Evolutionary conservation across 495 filamentous ascomycete species (phyloP), one percentile per base, ranked within the genome.

Genomic region (Penicillium lagena): DNA sequence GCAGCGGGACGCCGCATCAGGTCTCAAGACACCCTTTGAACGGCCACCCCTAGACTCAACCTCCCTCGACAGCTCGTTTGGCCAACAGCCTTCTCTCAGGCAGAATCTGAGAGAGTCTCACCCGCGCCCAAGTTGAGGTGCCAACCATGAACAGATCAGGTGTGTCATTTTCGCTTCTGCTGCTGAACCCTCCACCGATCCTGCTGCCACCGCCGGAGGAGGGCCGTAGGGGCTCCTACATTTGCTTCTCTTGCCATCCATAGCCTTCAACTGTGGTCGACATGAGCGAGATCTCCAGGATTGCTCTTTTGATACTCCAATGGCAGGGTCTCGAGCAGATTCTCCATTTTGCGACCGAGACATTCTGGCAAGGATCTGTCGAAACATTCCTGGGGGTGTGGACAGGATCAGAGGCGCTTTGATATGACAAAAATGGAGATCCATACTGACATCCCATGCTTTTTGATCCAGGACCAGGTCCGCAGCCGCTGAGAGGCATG

Each of bases 401-500:
- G 33, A n/a, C 40, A 29, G 27, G 50, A 52, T 49, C 51, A 59
- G 35, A 52, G 39, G 44, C 43, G 33, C 14, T 29, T 42, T 12
- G 28, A 33, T 42, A 42, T 36, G 39, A 43, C 33, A 40, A 22
- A 31, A 45, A 43, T 29, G 37, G 38, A 39, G 40, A 44, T 51
- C 22, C 43, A 54, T 51, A 52, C 67, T 73, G 45, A 70, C 56
- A 42, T 39, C 35, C 49, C 40, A 47, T 42, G 22, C 36, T 42
- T 52, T 53, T 34, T 36, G 39, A 52, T 30, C 39, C 47, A 87
- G 83, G 79, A 61, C 72, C 81, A 48, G 76, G 80, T 60, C 83
- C 80, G 50, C 84, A 84, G 67, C 71, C 79, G 60, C 60, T 87
- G 45, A 77, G 84, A 70, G 77, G 79, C 62, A 81, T 87, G 69